phyloP scores from a whole-genome alignment of 345 rosid species.

The Syzygium aqueum region DNA sequence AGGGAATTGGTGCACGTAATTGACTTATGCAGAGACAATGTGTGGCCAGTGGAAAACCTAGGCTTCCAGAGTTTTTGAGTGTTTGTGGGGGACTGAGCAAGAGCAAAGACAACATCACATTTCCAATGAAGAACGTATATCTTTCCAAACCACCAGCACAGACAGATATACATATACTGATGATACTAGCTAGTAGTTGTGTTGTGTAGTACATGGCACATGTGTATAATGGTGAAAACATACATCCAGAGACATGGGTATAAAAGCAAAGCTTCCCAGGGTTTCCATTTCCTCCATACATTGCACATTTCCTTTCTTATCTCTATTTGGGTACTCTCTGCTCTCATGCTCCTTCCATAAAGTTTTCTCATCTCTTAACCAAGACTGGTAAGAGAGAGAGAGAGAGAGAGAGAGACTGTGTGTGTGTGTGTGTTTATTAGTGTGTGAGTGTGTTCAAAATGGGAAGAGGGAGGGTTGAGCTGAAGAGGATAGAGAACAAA shows the following conservation, averaged over 20 bases:
- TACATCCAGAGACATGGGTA: not conserved
- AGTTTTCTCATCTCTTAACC: constrained; percentile 16
- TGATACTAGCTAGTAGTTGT: not conserved
- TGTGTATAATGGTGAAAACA: not conserved
- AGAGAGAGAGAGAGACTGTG: not conserved
- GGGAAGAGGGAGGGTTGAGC: constrained; percentile 65
- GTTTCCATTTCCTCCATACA: not conserved
- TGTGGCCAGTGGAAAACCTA: not conserved
- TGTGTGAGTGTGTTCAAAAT: constrained; percentile 3
- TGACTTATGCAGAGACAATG: not conserved
- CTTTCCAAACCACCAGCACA: not conserved
- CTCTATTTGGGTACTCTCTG: constrained; percentile 2
- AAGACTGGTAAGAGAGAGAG: constrained; percentile 15
- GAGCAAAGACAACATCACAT: not conserved
- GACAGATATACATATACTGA: not conserved
- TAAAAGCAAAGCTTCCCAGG: not conserved
- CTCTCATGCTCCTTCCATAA: not conserved
- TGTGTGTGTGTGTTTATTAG: not conserved
- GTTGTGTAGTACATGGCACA: not conserved
- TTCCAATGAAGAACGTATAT: not conserved
- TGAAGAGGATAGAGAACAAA: constrained; percentile 64
- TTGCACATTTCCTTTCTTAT: not conserved
- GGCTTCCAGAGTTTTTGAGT: not conserved
- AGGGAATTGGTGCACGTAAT: not conserved
- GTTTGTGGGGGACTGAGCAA: not conserved